Conservation (phyloP, 257 asterid genomes). For the Cynanchum wilfordii region DNA sequence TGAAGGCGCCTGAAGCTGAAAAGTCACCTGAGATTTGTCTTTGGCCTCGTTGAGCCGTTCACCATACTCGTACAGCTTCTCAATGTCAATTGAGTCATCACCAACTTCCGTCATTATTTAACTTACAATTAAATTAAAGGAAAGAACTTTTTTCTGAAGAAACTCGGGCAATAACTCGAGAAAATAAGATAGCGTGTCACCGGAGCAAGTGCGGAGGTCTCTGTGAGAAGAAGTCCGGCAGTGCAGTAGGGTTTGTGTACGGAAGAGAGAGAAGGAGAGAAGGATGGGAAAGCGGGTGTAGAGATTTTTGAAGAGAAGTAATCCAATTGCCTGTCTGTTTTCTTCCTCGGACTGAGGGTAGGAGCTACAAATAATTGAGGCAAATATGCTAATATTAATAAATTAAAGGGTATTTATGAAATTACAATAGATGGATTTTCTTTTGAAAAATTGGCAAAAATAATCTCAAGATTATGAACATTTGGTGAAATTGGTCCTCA, state of each 20-base stretch:
- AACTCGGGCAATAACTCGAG: neutral
- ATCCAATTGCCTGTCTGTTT: neutral
- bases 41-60: conserved; percentile 73
- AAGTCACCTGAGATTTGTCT: conserved; percentile 70
- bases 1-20: neutral
- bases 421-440: neutral
- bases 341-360: neutral
- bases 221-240: neutral
- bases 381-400: neutral
- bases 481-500: too few species aligned
- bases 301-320: neutral
- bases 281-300: neutral
- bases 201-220: neutral
- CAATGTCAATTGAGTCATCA: conserved; percentile 63
- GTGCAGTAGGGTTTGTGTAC: conserved; percentile 11
- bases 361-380: neutral
- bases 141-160: neutral
- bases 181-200: neutral
- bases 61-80: conserved; percentile 80
- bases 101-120: conserved; percentile 45
- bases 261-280: neutral
- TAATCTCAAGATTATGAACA: too few species aligned
- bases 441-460: too few species aligned
- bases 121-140: neutral
- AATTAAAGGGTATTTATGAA: neutral